phyloP scores from a whole-genome alignment of 2,329 filamentous ascomycete genomes.

The Trichoderma sp. region DNA sequence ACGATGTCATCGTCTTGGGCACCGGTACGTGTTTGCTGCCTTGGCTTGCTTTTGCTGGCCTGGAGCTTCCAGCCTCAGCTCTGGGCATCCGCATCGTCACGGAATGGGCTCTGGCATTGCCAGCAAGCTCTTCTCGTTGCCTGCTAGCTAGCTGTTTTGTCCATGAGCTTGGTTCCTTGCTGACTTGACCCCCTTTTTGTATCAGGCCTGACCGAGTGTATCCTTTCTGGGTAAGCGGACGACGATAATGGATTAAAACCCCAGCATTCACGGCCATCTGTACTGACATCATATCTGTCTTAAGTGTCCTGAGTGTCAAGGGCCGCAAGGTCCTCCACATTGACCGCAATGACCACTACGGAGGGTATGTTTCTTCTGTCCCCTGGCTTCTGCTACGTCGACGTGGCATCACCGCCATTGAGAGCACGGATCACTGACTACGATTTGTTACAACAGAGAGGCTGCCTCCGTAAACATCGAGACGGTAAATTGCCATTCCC shows the following conservation, averaged over 20 bases:
- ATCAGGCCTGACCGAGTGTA: slow-evolving; percentile 95
- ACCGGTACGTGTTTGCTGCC: slow-evolving; percentile 65
- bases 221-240: slow-evolving; percentile 81
- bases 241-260: neutral
- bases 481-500: slow-evolving; percentile 57
- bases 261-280: slow-evolving; percentile 32
- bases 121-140: neutral
- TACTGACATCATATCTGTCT: slow-evolving; percentile 16
- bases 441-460: slow-evolving; percentile 54
- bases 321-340: slow-evolving; percentile 99
- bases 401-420: neutral
- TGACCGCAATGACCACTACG: slow-evolving; percentile 97
- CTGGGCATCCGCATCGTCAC: neutral
- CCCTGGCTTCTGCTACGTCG: neutral
- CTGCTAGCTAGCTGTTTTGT: neutral
- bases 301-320: slow-evolving; percentile 88
- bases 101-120: neutral
- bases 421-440: slow-evolving; percentile 27
- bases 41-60: neutral
- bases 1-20: slow-evolving; percentile 98
- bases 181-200: slow-evolving; percentile 2
- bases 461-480: slow-evolving; percentile 96
- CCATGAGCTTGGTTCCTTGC: neutral
- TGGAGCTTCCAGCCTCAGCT: neutral
- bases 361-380: slow-evolving; percentile 65